A percentile compares a stretch with the other conserved stretches of the same genome.
phyloP scores from a whole-genome alignment of 768 basidiomycete genomes.

The Rhodotorula graminis region DNA sequence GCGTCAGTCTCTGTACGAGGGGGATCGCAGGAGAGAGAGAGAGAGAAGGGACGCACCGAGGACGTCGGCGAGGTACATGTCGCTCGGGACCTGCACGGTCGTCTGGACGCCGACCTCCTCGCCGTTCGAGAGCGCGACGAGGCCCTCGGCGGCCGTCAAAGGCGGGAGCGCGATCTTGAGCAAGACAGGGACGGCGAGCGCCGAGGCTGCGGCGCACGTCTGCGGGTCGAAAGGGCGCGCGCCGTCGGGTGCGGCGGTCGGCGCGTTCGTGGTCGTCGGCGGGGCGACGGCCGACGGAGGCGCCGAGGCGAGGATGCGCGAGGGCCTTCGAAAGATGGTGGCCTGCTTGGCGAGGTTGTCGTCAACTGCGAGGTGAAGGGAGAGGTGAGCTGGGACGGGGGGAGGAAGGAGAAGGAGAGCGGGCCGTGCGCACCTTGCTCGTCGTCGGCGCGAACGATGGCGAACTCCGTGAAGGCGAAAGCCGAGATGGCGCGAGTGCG shows the following conservation, averaged over 20 bases:
- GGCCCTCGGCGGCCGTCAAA: background rate
- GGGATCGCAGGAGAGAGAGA: too few relatives aligned
- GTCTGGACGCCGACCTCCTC: background rate
- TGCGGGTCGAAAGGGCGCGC: background rate
- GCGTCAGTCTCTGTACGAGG: too few relatives aligned
- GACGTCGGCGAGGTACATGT: conserved; percentile 55
- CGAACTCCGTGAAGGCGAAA: conserved; percentile 86
- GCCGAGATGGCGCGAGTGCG: conserved; percentile 75
- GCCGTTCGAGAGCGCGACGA: background rate
- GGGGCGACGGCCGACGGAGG: background rate
- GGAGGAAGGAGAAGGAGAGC: background rate
- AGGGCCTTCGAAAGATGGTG: conserved; percentile 76
- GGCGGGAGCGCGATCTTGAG: conserved; percentile 11
- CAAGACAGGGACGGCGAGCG: conserved; percentile 3
- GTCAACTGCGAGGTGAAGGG: conserved; percentile 49
- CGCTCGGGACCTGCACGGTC: conserved; percentile 53
- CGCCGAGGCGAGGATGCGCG: conserved; percentile 54
- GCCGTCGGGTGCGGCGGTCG: background rate
- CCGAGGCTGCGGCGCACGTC: background rate
- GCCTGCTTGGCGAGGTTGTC: conserved; percentile 76
- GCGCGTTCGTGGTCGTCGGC: background rate
- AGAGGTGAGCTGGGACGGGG: background rate
- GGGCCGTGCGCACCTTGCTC: conserved; percentile 57
- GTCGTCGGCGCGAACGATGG: conserved; percentile 68
- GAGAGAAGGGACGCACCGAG: conserved; percentile 15